Percentiles rank a stretch among this genome's conserved stretches.
phyloP scores from a whole-genome alignment of 106 monocot genomes.

The Apostasia ramifera region DNA sequence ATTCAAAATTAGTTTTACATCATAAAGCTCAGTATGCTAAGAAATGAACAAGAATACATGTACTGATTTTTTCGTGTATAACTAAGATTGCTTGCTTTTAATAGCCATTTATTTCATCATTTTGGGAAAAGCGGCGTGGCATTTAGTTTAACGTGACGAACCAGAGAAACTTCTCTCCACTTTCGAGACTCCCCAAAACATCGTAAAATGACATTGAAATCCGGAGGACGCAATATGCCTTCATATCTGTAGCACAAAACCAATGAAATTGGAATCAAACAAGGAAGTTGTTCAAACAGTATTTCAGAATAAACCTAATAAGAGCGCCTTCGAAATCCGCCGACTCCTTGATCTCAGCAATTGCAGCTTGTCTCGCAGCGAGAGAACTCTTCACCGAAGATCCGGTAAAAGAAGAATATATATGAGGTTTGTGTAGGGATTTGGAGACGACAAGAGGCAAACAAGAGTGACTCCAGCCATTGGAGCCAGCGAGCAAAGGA shows the following conservation, averaged over 20 bases:
- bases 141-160: slow-evolving; percentile 13
- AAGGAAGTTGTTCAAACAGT: background rate
- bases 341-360: slow-evolving; percentile 26
- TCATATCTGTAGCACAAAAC: slow-evolving; percentile 32
- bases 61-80: background rate
- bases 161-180: slow-evolving; percentile 76
- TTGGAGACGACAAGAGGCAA: slow-evolving; percentile 7
- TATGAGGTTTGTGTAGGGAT: slow-evolving; percentile 4
- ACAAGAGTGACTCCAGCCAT: background rate
- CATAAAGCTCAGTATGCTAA: background rate
- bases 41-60: no score
- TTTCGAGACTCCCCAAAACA: slow-evolving; percentile 55
- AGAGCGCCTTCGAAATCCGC: slow-evolving; percentile 27
- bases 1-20: background rate
- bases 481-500: background rate
- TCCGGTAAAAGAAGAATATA: slow-evolving; percentile 1
- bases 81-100: background rate
- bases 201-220: slow-evolving; percentile 61
- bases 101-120: background rate
- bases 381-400: background rate
- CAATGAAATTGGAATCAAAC: background rate
- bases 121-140: background rate
- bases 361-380: slow-evolving; percentile 24
- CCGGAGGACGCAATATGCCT: slow-evolving; percentile 45
- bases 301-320: slow-evolving; percentile 17